Conservation (phyloP, 2,329 filamentous ascomycete species). For the Trichoderma sp. region DNA sequence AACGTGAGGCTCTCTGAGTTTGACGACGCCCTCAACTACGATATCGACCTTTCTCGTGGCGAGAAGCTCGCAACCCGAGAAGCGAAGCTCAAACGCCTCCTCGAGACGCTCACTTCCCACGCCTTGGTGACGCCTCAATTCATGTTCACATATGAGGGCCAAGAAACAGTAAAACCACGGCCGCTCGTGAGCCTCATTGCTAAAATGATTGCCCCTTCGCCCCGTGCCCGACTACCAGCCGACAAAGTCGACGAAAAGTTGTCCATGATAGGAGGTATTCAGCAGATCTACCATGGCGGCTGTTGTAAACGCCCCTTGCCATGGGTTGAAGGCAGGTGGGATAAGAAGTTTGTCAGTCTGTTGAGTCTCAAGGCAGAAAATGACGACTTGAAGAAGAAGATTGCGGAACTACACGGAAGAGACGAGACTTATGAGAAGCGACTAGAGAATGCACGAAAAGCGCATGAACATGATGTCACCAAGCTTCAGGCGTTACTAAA, state of each 20-base stretch:
- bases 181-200: slow-evolving; percentile 46
- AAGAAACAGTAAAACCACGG: slow-evolving; percentile 47
- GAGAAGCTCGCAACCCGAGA: slow-evolving; percentile 42
- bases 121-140: slow-evolving; percentile 43
- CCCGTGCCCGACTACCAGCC: slow-evolving; percentile 41
- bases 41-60: slow-evolving; percentile 35
- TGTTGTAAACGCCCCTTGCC: slow-evolving; percentile 50
- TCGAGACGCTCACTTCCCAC: slow-evolving; percentile 41
- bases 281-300: slow-evolving; percentile 52
- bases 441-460: slow-evolving; percentile 43
- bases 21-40: slow-evolving; percentile 44
- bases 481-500: slow-evolving; percentile 43
- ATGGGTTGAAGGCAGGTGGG: slow-evolving; percentile 45
- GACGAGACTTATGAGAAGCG: slow-evolving; percentile 47
- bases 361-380: slow-evolving; percentile 41
- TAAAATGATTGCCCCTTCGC: slow-evolving; percentile 43
- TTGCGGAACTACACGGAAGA: slow-evolving; percentile 45
- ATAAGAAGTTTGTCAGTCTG: slow-evolving; percentile 40
- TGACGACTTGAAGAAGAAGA: slow-evolving; percentile 40
- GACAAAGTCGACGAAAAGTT: slow-evolving; percentile 47
- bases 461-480: slow-evolving; percentile 41
- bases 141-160: slow-evolving; percentile 45
- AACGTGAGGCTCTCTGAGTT: slow-evolving; percentile 46
- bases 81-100: slow-evolving; percentile 42
- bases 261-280: slow-evolving; percentile 50